phyloP scores from a whole-genome alignment of 768 basidiomycete species.

The Boletales sp. region DNA sequence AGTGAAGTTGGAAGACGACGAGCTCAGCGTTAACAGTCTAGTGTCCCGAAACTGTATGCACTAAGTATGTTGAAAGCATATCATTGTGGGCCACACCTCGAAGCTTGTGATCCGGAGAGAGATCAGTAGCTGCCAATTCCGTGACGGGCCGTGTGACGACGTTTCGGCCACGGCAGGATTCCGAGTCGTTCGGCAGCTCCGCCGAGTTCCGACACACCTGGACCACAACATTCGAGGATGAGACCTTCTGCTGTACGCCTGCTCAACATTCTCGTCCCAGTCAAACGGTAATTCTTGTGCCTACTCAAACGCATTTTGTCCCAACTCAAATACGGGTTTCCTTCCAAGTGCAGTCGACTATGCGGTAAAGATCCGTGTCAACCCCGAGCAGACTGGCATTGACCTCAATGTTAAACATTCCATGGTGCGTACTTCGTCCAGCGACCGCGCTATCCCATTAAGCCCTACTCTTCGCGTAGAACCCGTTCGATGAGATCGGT shows the following conservation, averaged over 20 bases:
- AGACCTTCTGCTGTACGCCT: constrained; percentile 66
- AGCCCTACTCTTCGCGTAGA: constrained; percentile 45
- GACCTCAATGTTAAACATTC: constrained; percentile 98
- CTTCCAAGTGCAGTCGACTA: constrained; percentile 81
- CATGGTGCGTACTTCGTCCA: constrained; percentile 60
- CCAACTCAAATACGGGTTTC: not conserved
- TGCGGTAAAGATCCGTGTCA: constrained; percentile 97
- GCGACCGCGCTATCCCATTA: not conserved
- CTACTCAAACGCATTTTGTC: not conserved
- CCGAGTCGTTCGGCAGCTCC: constrained; percentile 1
- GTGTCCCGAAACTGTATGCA: too few species aligned
- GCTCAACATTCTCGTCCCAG: constrained; percentile 89
- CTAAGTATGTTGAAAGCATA: too few species aligned
- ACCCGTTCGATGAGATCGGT: constrained; percentile 99
- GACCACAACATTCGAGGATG: constrained; percentile 42
- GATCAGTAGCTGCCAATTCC: too few species aligned
- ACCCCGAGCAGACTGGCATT: constrained; percentile 90
- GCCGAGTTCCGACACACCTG: constrained; percentile 15
- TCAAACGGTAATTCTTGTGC: constrained; percentile 63
- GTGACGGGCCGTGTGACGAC: too few species aligned
- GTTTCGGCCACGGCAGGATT: too few species aligned
- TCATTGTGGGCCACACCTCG: too few species aligned
- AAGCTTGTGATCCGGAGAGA: too few species aligned
- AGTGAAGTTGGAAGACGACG: too few species aligned
- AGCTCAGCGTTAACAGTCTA: too few species aligned